phyloP scores from a whole-genome alignment of 441 rosid genomes.

The Rhodomyrtus psidioides region DNA sequence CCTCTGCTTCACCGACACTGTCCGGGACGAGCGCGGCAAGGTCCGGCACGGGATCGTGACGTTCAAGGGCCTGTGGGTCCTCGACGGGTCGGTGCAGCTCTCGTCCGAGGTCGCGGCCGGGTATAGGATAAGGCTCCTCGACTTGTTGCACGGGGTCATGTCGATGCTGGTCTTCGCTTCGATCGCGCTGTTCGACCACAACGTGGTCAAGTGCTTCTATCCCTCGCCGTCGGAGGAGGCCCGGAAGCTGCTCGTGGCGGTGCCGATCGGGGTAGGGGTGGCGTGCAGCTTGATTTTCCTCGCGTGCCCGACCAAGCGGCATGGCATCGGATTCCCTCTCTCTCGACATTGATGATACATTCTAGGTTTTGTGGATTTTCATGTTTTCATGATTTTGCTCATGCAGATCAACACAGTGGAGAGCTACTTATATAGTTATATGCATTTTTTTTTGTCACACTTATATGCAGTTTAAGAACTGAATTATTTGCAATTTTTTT shows the following conservation, averaged over 20 bases:
- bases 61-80: slow-evolving; percentile 37
- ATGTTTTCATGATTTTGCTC: neutral
- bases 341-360: neutral
- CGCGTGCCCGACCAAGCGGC: slow-evolving; percentile 39
- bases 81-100: slow-evolving; percentile 26
- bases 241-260: slow-evolving; percentile 14
- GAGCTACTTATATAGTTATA: neutral
- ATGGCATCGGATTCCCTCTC: slow-evolving; percentile 58
- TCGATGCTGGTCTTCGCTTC: slow-evolving; percentile 33
- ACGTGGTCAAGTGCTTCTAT: slow-evolving; percentile 37
- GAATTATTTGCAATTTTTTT: too few relatives aligned
- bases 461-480: neutral
- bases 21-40: slow-evolving; percentile 43
- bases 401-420: neutral
- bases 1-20: slow-evolving; percentile 44
- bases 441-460: too few relatives aligned
- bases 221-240: slow-evolving; percentile 28
- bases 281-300: slow-evolving; percentile 37
- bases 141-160: slow-evolving; percentile 43
- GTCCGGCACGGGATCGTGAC: slow-evolving; percentile 53
- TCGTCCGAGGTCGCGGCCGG: slow-evolving; percentile 17
- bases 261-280: slow-evolving; percentile 35
- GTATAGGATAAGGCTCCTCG: slow-evolving; percentile 34
- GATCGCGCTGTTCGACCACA: slow-evolving; percentile 43
- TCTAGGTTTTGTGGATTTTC: too few relatives aligned